Evolutionary conservation across 257 asterid genomes (phyloP).

Genomic region (Orobanche coerulescens): DNA sequence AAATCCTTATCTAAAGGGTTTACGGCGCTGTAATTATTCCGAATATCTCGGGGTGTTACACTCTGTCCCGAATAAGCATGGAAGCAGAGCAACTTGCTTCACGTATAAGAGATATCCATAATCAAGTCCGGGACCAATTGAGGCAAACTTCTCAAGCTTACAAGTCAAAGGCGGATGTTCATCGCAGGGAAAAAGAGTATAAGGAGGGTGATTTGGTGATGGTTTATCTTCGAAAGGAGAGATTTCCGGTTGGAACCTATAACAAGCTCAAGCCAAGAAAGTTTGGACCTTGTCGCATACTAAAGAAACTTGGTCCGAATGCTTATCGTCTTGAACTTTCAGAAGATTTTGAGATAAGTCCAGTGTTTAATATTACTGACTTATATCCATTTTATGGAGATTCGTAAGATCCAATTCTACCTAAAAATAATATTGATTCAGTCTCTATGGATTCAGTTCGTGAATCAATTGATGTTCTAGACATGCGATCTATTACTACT

Average conservation of each 20-base stretch:
- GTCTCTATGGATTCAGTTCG: background rate
- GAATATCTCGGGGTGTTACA: no score
- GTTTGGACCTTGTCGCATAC: constrained; percentile 3
- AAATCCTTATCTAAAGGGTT: no score
- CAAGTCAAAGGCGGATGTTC: background rate
- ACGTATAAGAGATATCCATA: background rate
- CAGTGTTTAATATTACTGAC: background rate
- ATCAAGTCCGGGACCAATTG: background rate
- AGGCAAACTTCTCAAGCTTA: background rate
- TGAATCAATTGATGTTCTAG: background rate
- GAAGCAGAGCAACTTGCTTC: background rate
- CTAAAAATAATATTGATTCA: background rate
- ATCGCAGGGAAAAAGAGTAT: background rate
- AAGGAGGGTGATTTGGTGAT: constrained; percentile 1
- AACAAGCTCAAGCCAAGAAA: no score
- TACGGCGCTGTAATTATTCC: no score
- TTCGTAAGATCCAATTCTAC: background rate
- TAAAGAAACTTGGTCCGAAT: background rate
- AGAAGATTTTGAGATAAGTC: background rate
- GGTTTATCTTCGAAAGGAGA: background rate
- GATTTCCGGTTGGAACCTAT: background rate
- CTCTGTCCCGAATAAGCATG: background rate
- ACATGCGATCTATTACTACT: background rate
- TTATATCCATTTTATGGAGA: background rate
- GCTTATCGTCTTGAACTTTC: constrained; percentile 2